Percentiles rank a stretch among this genome's conserved stretches.
These are phyloP conservation scores for Penicillium brasilianum DNA, from an alignment of 2,329 filamentous ascomycete genomes.

Conservation along the genomic window DNA sequence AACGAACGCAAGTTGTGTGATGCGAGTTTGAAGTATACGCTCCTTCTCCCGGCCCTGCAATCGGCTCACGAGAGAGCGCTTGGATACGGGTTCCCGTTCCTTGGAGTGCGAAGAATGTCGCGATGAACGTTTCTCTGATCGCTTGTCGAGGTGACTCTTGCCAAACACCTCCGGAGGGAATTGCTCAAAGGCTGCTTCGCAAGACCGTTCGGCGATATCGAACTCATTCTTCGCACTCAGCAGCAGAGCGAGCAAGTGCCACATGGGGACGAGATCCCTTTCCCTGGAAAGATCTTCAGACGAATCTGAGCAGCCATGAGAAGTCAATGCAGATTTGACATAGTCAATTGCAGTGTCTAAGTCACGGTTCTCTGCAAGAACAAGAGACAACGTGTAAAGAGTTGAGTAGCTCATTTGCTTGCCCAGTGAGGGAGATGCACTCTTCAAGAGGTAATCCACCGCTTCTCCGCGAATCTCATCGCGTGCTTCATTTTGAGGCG, in stretches of 20 bases:
- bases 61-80: conserved; percentile 68
- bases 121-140: conserved; percentile 47
- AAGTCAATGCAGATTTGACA: conserved; percentile 74
- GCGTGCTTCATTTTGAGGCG: conserved; percentile 73
- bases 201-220: conserved; percentile 76
- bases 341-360: conserved; percentile 79
- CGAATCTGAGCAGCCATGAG: conserved; percentile 45
- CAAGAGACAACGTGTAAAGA: conserved; percentile 78
- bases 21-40: conserved; percentile 88
- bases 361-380: conserved; percentile 87
- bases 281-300: conserved; percentile 41
- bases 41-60: conserved; percentile 87
- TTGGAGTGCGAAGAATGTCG: conserved; percentile 34
- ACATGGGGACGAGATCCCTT: conserved; percentile 73
- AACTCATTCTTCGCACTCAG: conserved; percentile 88
- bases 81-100: conserved; percentile 28
- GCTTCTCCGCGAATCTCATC: conserved; percentile 77
- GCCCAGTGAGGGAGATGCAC: conserved; percentile 69
- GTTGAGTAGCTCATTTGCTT: conserved; percentile 73
- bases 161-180: conserved; percentile 74
- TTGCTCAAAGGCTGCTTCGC: conserved; percentile 89
- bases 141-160: conserved; percentile 61
- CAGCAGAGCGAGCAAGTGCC: conserved; percentile 88
- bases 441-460: conserved; percentile 74
- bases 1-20: conserved; percentile 85